Conservation (phyloP, 768 basidiomycete genomes). For the Crepidotus variabilis region DNA sequence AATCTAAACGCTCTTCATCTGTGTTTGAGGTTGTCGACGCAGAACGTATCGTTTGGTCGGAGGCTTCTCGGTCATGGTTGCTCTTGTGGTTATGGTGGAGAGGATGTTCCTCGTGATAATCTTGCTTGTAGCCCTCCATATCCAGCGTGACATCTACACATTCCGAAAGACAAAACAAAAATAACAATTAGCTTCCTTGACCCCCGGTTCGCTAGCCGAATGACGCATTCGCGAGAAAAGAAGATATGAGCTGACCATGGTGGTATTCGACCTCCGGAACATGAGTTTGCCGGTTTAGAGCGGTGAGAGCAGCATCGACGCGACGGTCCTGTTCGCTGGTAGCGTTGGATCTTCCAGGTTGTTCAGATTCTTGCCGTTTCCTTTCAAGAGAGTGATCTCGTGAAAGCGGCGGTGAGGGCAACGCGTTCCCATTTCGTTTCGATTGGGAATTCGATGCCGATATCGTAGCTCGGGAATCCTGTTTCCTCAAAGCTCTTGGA, state of each 20-base stretch:
- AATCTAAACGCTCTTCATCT: conserved; percentile 10
- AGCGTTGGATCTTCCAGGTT: conserved; percentile 5
- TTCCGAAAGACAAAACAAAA: conserved; percentile 2
- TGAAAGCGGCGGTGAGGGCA: conserved; percentile 30
- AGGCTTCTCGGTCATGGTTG: conserved; percentile 29
- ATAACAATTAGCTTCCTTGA: not conserved
- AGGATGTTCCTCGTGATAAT: conserved; percentile 16
- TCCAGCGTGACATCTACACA: conserved; percentile 75
- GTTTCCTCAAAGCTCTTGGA: conserved; percentile 23
- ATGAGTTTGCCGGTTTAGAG: conserved; percentile 36
- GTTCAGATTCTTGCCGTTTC: conserved; percentile 15
- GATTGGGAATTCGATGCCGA: conserved; percentile 14
- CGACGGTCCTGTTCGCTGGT: conserved; percentile 36
- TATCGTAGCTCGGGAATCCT: conserved; percentile 29
- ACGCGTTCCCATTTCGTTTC: conserved; percentile 6
- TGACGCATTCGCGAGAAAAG: not conserved
- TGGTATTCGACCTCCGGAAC: conserved; percentile 62
- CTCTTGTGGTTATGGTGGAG: conserved; percentile 19
- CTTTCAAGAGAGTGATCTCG: conserved; percentile 18
- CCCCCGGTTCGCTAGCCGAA: not conserved
- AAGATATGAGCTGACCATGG: conserved; percentile 33
- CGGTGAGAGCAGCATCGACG: conserved; percentile 50
- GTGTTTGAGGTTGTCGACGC: conserved; percentile 9
- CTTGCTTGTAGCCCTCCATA: conserved; percentile 74
- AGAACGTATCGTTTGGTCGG: conserved; percentile 38